These are phyloP conservation scores for Xylaria venustula DNA, from an alignment of 495 filamentous ascomycete genomes.

Conservation along the genomic window DNA sequence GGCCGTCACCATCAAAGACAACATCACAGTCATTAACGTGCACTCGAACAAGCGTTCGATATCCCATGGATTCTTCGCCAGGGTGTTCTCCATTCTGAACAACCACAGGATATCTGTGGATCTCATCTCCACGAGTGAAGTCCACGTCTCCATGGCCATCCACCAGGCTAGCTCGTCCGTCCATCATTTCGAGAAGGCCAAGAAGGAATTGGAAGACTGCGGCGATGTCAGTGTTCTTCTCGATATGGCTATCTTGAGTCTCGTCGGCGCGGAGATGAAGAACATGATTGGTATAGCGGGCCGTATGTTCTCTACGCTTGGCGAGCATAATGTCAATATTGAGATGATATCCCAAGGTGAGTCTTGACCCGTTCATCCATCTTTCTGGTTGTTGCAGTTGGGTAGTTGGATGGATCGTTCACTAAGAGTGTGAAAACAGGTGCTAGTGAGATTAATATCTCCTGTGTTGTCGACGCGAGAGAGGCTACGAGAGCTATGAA, in stretches of 20 bases:
- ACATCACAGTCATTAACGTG: slow-evolving; percentile 90
- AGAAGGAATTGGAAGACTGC: slow-evolving; percentile 68
- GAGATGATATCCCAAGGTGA: slow-evolving; percentile 97
- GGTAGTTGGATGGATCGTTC: not conserved
- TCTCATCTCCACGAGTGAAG: slow-evolving; percentile 89
- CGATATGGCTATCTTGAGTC: slow-evolving; percentile 85
- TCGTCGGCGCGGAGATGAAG: slow-evolving; percentile 94
- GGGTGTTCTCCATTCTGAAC: slow-evolving; percentile 84
- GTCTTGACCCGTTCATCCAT: slow-evolving; percentile 19
- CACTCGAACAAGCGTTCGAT: slow-evolving; percentile 84
- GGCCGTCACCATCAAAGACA: slow-evolving; percentile 92
- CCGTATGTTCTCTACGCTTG: slow-evolving; percentile 84
- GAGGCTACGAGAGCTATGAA: slow-evolving; percentile 91
- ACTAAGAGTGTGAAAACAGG: slow-evolving; percentile 52
- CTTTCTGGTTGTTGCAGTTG: too few relatives aligned
- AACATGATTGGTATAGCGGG: slow-evolving; percentile 90
- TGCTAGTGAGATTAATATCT: slow-evolving; percentile 97
- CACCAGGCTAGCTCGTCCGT: slow-evolving; percentile 71
- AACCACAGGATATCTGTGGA: slow-evolving; percentile 80
- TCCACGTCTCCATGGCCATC: slow-evolving; percentile 93
- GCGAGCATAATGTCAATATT: slow-evolving; percentile 85
- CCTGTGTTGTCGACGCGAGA: slow-evolving; percentile 89
- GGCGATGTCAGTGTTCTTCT: slow-evolving; percentile 82
- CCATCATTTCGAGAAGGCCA: slow-evolving; percentile 62
- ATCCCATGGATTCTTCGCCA: slow-evolving; percentile 87